A percentile compares a stretch with the other conserved stretches of the same genome.
These are phyloP conservation scores for Fusarium acutatum DNA, from an alignment of 2,329 filamentous ascomycete species.

Conservation along the genomic window DNA sequence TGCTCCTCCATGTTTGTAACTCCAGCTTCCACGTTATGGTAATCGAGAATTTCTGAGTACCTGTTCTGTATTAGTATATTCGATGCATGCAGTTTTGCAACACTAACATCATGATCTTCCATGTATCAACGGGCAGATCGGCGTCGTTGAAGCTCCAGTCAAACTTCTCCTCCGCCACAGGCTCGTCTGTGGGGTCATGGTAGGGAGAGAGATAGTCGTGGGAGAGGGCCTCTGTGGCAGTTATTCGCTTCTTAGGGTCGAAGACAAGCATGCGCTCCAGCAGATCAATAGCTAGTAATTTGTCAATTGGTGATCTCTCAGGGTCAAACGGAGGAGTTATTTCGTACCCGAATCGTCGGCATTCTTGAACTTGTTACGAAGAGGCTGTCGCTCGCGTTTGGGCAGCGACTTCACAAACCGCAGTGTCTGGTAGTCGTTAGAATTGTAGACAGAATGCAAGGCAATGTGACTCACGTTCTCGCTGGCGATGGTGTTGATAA, in stretches of 20 bases:
- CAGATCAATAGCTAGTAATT: constrained; percentile 79
- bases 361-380: constrained; percentile 92
- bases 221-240: constrained; percentile 82
- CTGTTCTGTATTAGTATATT: constrained; percentile 55
- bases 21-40: constrained; percentile 85
- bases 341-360: constrained; percentile 82
- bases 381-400: constrained; percentile 88
- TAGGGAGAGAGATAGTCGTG: constrained; percentile 97
- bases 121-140: constrained; percentile 96
- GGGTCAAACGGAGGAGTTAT: neutral
- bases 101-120: constrained; percentile 99
- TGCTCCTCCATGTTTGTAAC: constrained; percentile 50
- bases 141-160: constrained; percentile 99
- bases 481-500: constrained; percentile 97
- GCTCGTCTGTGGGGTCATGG: constrained; percentile 97
- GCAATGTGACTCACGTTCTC: constrained; percentile 79
- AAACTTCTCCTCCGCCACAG: constrained; percentile 94
- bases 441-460: neutral
- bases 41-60: constrained; percentile 99
- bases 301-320: neutral
- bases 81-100: neutral
- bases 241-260: constrained; percentile 94
- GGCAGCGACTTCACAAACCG: constrained; percentile 97
- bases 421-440: constrained; percentile 71
- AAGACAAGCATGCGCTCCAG: constrained; percentile 98